Percentiles rank a stretch among this genome's conserved stretches.
Evolutionary conservation across 2,329 filamentous ascomycete genomes (phyloP).

Genomic region (Aulographum hederae): DNA sequence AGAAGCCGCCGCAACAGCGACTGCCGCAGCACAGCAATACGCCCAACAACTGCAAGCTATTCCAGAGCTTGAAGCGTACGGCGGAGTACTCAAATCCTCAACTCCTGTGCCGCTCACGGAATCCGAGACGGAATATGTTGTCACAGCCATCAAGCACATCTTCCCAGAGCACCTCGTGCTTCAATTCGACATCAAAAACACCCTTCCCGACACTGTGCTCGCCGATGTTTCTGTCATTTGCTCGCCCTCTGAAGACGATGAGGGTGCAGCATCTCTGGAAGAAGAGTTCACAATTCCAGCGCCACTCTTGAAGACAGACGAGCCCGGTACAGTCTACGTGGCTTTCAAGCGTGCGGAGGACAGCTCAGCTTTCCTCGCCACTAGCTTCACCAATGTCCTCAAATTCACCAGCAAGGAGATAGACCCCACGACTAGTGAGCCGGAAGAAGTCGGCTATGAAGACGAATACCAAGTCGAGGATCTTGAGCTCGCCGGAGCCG

Average conservation of each 20-base stretch:
- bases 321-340: constrained; percentile 86
- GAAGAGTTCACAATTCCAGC: constrained; percentile 91
- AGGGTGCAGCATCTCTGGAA: constrained; percentile 48
- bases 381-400: constrained; percentile 77
- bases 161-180: constrained; percentile 95
- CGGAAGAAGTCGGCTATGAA: constrained; percentile 83
- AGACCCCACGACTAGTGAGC: constrained; percentile 81
- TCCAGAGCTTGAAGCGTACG: constrained; percentile 80
- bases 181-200: constrained; percentile 90
- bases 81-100: constrained; percentile 81
- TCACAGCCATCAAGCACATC: constrained; percentile 84
- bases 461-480: constrained; percentile 97
- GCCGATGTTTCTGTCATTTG: constrained; percentile 77
- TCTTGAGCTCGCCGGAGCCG: constrained; percentile 74
- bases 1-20: constrained; percentile 58
- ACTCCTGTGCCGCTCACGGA: constrained; percentile 77
- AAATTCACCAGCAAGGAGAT: constrained; percentile 98
- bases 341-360: constrained; percentile 74
- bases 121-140: constrained; percentile 93
- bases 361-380: constrained; percentile 57
- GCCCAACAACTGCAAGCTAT: constrained; percentile 73
- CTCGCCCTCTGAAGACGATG: constrained; percentile 63
- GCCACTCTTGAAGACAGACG: constrained; percentile 62
- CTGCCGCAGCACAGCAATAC: constrained; percentile 73
- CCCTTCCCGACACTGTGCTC: constrained; percentile 72